Percentiles rank a stretch among this genome's conserved stretches.
Evolutionary conservation across 139 green algal species (phyloP).

Genomic region (Chlorella sp.): DNA sequence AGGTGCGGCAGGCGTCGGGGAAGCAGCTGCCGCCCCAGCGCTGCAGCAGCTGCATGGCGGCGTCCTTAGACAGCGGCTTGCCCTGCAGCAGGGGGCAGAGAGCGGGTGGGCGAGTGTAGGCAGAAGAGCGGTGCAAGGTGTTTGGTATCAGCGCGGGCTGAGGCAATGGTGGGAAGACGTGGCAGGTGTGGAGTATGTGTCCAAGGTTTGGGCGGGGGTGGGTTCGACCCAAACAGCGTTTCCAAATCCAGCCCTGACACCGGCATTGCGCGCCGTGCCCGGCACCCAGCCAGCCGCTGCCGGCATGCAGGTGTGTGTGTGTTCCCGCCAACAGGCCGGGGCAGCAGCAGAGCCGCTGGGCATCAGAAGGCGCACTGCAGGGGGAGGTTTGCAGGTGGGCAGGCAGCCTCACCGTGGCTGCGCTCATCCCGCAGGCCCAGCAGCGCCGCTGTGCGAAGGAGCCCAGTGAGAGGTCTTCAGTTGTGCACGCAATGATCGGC

Average conservation of each 20-base stretch:
- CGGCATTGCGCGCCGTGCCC: no score
- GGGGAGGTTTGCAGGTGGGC: neutral
- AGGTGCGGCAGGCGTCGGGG: neutral
- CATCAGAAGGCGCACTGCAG: no score
- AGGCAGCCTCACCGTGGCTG: neutral
- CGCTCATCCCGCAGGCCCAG: conserved; percentile 17
- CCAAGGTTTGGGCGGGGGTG: no score
- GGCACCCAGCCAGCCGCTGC: neutral
- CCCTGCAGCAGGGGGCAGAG: neutral
- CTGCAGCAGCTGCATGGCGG: neutral
- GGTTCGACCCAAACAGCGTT: no score
- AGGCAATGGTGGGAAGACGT: no score
- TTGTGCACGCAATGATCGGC: neutral
- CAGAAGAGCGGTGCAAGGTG: no score
- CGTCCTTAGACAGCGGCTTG: neutral
- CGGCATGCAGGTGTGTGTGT: no score
- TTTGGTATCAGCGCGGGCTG: no score
- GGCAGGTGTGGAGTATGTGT: no score
- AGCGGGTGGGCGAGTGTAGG: neutral
- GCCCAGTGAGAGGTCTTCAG: neutral
- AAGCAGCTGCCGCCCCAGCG: neutral
- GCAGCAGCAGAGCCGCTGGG: neutral
- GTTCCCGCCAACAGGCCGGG: no score
- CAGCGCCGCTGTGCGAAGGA: neutral
- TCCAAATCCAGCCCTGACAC: no score